These are phyloP conservation scores for Hansenula lynferdii DNA, from an alignment of 1,139 yeast genomes.

Conservation along the genomic window DNA sequence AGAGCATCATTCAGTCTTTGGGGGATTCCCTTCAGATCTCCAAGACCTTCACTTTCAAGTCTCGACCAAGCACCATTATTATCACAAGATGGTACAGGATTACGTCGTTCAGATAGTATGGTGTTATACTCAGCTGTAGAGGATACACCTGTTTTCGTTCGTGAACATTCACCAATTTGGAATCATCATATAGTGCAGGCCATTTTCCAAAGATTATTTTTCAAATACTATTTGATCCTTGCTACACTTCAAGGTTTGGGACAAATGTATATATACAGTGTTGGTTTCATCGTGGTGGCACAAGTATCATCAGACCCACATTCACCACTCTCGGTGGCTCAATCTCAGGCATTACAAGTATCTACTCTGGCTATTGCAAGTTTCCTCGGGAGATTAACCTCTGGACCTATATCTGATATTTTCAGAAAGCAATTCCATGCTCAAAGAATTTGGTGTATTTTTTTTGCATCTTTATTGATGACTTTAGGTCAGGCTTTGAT, in stretches of 20 bases:
- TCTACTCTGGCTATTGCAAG: slow-evolving; percentile 50
- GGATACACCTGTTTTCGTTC: slow-evolving; percentile 23
- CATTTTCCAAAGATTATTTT: slow-evolving; percentile 27
- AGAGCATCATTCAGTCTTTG: slow-evolving; percentile 16
- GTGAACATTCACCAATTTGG: slow-evolving; percentile 21
- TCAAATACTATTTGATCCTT: slow-evolving; percentile 47
- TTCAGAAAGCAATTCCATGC: slow-evolving; percentile 44
- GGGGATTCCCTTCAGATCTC: slow-evolving; percentile 22
- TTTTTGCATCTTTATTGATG: slow-evolving; percentile 44
- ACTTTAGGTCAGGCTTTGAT: slow-evolving; percentile 39
- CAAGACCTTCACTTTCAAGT: slow-evolving; percentile 12
- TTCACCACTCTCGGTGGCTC: slow-evolving; percentile 41
- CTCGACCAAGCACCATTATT: slow-evolving; percentile 10
- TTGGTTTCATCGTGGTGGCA: slow-evolving; percentile 55
- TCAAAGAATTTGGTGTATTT: slow-evolving; percentile 67
- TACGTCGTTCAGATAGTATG: slow-evolving; percentile 13
- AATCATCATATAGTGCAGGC: slow-evolving; percentile 18
- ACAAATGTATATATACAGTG: slow-evolving; percentile 59
- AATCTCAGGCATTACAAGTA: slow-evolving; percentile 53
- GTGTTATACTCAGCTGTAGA: slow-evolving; percentile 23
- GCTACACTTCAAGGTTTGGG: slow-evolving; percentile 60
- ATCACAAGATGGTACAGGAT: slow-evolving; percentile 4
- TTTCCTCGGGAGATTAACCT: slow-evolving; percentile 46
- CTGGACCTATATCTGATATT: slow-evolving; percentile 51
- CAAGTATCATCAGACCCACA: slow-evolving; percentile 60